Evolutionary conservation across 331 rosid genomes (phyloP).

Genomic region (Malus hybrid): DNA sequence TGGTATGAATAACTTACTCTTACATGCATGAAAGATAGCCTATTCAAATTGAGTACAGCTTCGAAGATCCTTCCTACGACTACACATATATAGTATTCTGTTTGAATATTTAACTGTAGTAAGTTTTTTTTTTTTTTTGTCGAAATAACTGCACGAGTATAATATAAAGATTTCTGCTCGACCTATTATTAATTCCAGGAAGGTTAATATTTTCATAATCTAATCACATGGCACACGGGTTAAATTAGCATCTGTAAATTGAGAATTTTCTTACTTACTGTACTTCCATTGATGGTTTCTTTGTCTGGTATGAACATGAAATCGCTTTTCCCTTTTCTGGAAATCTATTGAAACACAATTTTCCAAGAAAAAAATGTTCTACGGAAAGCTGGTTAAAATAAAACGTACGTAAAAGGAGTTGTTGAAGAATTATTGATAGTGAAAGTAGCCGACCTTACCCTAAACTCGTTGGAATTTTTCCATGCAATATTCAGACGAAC

Average conservation of each 20-base stretch:
- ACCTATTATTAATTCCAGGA: background rate
- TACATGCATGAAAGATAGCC: background rate
- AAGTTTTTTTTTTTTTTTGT: too few species aligned
- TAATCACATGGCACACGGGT: background rate
- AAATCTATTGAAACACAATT: too few species aligned
- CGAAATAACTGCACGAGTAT: too few species aligned
- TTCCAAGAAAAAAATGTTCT: background rate
- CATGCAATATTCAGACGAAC: background rate
- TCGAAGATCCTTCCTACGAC: background rate
- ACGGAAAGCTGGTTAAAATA: background rate
- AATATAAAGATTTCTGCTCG: background rate
- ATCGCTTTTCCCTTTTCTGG: too few species aligned
- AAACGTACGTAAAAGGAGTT: too few species aligned
- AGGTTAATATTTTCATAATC: background rate
- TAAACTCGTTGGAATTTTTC: background rate
- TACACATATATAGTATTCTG: background rate
- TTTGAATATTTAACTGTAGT: background rate
- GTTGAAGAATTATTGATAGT: too few species aligned
- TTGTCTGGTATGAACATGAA: too few species aligned
- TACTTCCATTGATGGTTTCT: too few species aligned
- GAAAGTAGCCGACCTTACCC: background rate
- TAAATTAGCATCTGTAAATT: too few species aligned
- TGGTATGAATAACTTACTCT: too few species aligned
- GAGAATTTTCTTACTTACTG: too few species aligned
- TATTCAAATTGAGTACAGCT: background rate